These are phyloP conservation scores for Aegilops longissima DNA, from an alignment of 176 grass and related monocot species.

Conservation along the genomic window DNA sequence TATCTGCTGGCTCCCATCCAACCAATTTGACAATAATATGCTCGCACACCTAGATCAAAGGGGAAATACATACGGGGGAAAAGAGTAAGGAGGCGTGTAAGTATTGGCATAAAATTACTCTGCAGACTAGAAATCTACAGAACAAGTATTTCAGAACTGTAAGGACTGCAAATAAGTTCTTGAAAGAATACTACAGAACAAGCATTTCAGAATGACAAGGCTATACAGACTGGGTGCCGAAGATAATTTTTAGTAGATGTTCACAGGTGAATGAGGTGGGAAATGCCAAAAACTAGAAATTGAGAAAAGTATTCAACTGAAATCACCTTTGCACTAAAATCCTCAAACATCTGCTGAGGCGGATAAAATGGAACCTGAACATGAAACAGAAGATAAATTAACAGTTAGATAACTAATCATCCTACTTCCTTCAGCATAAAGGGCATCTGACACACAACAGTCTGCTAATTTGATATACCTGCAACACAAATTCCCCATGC, in stretches of 20 bases:
- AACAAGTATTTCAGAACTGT: not conserved
- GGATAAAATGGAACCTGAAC: conserved; percentile 92
- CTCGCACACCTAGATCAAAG: conserved; percentile 59
- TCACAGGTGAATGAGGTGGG: not conserved
- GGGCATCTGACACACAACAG: not conserved
- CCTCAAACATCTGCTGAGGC: conserved; percentile 86
- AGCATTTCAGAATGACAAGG: not conserved
- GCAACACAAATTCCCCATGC: conserved; percentile 91
- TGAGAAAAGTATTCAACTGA: conserved; percentile 20
- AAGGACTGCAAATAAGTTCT: not conserved
- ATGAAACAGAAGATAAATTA: conserved; percentile 33
- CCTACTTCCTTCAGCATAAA: not conserved
- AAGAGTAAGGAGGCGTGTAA: not conserved
- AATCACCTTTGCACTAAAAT: conserved; percentile 78
- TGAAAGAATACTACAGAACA: not conserved
- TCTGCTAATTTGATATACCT: conserved; percentile 48
- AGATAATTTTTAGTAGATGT: not conserved
- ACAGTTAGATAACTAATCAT: not conserved
- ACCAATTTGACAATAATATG: conserved; percentile 91
- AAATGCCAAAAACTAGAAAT: conserved; percentile 24
- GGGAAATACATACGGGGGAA: not conserved
- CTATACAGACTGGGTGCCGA: not conserved
- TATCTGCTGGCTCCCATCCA: conserved; percentile 67
- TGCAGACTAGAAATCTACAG: too few species aligned
- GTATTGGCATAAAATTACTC: conserved; percentile 17